These are phyloP conservation scores for Exophiala xenobiotica DNA, from an alignment of 2,329 filamentous ascomycete genomes.

Conservation along the genomic window DNA sequence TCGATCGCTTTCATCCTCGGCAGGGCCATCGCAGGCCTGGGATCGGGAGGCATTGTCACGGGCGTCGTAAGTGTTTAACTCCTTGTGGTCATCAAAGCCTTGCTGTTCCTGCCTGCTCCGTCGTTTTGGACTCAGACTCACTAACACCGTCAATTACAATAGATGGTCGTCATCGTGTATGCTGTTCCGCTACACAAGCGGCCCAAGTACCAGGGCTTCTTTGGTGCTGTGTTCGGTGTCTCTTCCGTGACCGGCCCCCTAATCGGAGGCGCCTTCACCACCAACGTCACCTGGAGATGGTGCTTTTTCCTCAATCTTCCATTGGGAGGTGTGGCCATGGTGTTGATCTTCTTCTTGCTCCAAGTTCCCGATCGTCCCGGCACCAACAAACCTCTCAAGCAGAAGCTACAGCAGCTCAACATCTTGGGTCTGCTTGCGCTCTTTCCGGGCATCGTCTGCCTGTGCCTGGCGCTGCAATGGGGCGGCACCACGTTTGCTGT, in stretches of 20 bases:
- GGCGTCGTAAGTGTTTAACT: slow-evolving; percentile 32
- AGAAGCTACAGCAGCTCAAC: slow-evolving; percentile 45
- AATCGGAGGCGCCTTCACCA: slow-evolving; percentile 44
- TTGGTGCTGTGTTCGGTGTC: slow-evolving; percentile 40
- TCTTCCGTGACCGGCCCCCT: slow-evolving; percentile 43
- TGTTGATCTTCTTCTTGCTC: slow-evolving; percentile 34
- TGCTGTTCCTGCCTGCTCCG: no score
- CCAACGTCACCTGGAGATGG: slow-evolving; percentile 41
- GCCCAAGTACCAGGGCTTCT: slow-evolving; percentile 40
- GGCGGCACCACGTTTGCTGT: slow-evolving; percentile 35
- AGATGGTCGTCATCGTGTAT: slow-evolving; percentile 43
- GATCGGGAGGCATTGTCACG: slow-evolving; percentile 39
- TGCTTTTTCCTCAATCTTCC: slow-evolving; percentile 42
- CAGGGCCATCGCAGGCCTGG: slow-evolving; percentile 42
- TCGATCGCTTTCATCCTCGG: slow-evolving; percentile 42
- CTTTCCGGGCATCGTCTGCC: slow-evolving; percentile 58
- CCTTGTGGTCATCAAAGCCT: neutral
- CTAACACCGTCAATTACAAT: no score
- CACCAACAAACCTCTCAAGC: slow-evolving; percentile 21
- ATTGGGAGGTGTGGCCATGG: slow-evolving; percentile 34
- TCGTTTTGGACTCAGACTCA: no score
- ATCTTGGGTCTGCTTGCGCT: slow-evolving; percentile 61
- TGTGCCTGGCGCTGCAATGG: slow-evolving; percentile 64
- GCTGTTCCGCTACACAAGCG: slow-evolving; percentile 40
- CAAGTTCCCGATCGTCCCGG: slow-evolving; percentile 21